These are phyloP conservation scores for Penicillium nucicola DNA, from an alignment of 495 filamentous ascomycete genomes.

Conservation along the genomic window DNA sequence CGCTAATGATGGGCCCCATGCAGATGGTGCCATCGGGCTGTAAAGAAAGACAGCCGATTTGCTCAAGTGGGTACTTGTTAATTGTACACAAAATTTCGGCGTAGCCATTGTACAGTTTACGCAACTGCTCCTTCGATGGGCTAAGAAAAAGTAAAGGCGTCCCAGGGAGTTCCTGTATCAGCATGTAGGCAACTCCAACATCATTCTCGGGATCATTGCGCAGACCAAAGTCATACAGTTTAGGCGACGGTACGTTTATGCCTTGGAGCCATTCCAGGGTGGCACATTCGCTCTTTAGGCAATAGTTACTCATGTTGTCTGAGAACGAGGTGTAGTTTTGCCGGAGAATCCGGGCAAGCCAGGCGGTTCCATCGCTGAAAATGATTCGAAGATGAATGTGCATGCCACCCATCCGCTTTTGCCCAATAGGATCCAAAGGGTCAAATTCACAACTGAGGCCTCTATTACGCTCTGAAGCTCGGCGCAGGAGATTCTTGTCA, in stretches of 20 bases:
- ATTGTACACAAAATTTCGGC: conserved; percentile 6
- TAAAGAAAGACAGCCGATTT: conserved; percentile 10
- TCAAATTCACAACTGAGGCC: background rate
- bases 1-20: conserved; percentile 13
- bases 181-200: conserved; percentile 12
- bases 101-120: conserved; percentile 9
- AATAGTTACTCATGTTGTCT: conserved; percentile 12
- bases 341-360: conserved; percentile 16
- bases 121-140: conserved; percentile 11
- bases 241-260: conserved; percentile 9
- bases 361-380: conserved; percentile 11
- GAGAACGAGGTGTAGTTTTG: conserved; percentile 16
- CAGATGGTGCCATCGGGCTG: conserved; percentile 4
- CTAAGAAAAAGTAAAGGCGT: conserved; percentile 10
- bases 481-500: background rate
- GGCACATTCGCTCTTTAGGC: conserved; percentile 20
- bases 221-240: conserved; percentile 12
- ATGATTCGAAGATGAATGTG: conserved; percentile 9
- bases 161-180: conserved; percentile 17
- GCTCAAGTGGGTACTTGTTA: background rate
- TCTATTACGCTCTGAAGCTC: background rate
- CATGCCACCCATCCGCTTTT: conserved; percentile 14
- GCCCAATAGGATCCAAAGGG: conserved; percentile 5
- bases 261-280: conserved; percentile 16
- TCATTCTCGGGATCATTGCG: conserved; percentile 10